Evolutionary conservation across 2,329 filamentous ascomycete genomes (phyloP).

Genomic region (Tolypocladium amazonense): DNA sequence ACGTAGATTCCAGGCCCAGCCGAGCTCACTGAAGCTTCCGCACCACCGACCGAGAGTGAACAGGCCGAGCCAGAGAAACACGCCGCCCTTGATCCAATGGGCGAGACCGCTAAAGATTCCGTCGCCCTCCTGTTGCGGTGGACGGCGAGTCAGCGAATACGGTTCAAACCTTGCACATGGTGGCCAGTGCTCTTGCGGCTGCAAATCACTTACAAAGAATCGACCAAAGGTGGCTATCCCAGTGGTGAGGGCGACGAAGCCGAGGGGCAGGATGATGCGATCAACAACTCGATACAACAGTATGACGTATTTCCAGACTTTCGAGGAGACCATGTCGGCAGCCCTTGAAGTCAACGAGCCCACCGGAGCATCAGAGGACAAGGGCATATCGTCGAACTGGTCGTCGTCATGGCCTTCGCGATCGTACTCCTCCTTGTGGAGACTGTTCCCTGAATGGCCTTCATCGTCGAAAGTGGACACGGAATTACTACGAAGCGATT

Average conservation of each 20-base stretch:
- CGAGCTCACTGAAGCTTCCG: conserved; percentile 79
- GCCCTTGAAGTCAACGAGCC: conserved; percentile 42
- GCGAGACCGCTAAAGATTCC: conserved; percentile 76
- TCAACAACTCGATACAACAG: conserved; percentile 60
- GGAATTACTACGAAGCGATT: conserved; percentile 55
- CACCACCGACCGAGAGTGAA: conserved; percentile 83
- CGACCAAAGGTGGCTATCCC: conserved; percentile 71
- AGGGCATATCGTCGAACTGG: conserved; percentile 13
- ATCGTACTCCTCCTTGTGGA: conserved; percentile 34
- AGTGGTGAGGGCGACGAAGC: conserved; percentile 60
- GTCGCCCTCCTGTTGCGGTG: conserved; percentile 47
- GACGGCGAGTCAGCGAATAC: background rate
- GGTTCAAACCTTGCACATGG: background rate
- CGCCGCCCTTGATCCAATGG: conserved; percentile 87
- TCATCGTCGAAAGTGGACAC: conserved; percentile 45
- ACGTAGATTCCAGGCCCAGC: conserved; percentile 92
- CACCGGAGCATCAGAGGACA: conserved; percentile 25
- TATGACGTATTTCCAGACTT: conserved; percentile 46
- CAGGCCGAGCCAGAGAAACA: conserved; percentile 90
- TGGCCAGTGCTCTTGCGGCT: background rate
- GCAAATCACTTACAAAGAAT: conserved; percentile 58
- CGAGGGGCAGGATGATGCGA: conserved; percentile 65
- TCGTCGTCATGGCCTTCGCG: conserved; percentile 34
- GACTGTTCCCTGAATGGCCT: conserved; percentile 22
- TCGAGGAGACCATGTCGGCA: conserved; percentile 43